Evolutionary conservation across 345 rosid species (phyloP).

Genomic region (Salix udensis): DNA sequence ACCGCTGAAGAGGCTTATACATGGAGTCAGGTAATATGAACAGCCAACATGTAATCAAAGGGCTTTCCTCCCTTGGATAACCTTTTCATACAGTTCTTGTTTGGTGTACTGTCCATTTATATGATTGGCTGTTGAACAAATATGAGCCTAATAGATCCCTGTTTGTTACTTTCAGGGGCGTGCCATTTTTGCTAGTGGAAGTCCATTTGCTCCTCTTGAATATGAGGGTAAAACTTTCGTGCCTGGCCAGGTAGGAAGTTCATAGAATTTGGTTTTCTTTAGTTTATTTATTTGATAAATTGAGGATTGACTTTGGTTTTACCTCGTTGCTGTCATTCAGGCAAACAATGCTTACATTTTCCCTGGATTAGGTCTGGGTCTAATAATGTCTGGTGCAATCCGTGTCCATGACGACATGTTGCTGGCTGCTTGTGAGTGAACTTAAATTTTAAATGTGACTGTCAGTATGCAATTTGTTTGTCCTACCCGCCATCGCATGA

Average conservation of each 20-base stretch:
- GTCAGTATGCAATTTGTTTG: neutral
- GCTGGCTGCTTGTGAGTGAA: constrained; percentile 71
- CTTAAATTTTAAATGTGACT: neutral
- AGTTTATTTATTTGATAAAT: neutral
- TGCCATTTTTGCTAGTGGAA: constrained; percentile 90
- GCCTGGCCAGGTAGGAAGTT: constrained; percentile 72
- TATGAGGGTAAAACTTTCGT: constrained; percentile 53
- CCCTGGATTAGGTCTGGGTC: constrained; percentile 94
- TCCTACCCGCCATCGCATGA: neutral
- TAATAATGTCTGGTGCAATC: constrained; percentile 90
- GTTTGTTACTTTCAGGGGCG: constrained; percentile 55
- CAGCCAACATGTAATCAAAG: neutral
- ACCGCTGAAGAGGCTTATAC: constrained; percentile 92
- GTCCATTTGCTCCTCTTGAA: constrained; percentile 81
- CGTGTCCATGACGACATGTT: constrained; percentile 97
- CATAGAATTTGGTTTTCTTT: neutral
- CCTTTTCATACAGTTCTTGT: neutral
- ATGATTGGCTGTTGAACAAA: neutral
- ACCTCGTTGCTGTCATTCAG: constrained; percentile 33
- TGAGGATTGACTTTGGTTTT: constrained; percentile 12
- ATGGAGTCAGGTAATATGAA: constrained; percentile 74
- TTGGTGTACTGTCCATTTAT: neutral
- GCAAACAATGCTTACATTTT: constrained; percentile 95
- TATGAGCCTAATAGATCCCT: neutral
- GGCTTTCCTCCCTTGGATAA: neutral